Conservation (phyloP, 1,284 basidiomycete genomes). For the Takashimella tepidaria region DNA sequence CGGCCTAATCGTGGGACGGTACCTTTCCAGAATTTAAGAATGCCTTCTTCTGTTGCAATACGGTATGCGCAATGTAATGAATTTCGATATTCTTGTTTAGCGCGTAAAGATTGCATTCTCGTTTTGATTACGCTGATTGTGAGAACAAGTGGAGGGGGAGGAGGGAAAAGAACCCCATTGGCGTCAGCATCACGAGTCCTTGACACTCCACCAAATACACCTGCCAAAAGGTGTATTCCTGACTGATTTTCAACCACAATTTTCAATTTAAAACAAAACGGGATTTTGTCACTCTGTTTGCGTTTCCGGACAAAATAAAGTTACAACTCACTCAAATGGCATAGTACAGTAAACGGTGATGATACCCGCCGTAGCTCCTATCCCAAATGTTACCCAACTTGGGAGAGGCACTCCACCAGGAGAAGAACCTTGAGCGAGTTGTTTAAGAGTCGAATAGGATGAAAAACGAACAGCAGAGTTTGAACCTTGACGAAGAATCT, state of each 20-base stretch:
- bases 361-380: slow-evolving; percentile 86
- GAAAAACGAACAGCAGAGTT: slow-evolving; percentile 97
- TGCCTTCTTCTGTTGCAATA: slow-evolving; percentile 83
- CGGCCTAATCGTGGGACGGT: slow-evolving; percentile 82
- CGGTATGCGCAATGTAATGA: slow-evolving; percentile 91
- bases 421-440: slow-evolving; percentile 78
- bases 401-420: slow-evolving; percentile 81
- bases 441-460: slow-evolving; percentile 87
- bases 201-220: too few species aligned
- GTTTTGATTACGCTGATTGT: slow-evolving; percentile 83
- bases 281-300: too few species aligned
- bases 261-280: too few species aligned
- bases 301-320: not conserved
- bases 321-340: slow-evolving; percentile 73
- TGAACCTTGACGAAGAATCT: slow-evolving; percentile 97
- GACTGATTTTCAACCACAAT: too few species aligned
- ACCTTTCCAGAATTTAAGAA: slow-evolving; percentile 89
- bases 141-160: slow-evolving; percentile 10
- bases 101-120: slow-evolving; percentile 89
- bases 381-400: slow-evolving; percentile 83
- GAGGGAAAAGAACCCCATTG: not conserved
- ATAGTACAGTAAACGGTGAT: slow-evolving; percentile 88
- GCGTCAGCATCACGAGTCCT: not conserved
- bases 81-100: slow-evolving; percentile 76
- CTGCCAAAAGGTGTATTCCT: too few species aligned